Evolutionary conservation across 129 eudicot species (phyloP).

Genomic region (Mikania micrantha): DNA sequence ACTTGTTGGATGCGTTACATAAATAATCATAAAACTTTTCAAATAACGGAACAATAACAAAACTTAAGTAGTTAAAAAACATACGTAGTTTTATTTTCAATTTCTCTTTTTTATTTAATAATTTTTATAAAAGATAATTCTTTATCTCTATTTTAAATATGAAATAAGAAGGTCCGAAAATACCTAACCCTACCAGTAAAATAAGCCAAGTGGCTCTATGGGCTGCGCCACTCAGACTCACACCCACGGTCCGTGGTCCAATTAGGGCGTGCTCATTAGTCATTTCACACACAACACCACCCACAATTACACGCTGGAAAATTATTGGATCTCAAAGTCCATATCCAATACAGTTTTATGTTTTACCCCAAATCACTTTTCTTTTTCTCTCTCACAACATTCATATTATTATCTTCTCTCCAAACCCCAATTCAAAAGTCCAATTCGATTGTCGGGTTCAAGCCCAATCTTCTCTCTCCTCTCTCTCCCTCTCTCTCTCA

Average conservation of each 20-base stretch:
- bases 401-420: constrained; percentile 1
- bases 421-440: constrained; percentile 34
- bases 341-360: constrained; percentile 40
- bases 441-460: constrained; percentile 34
- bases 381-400: neutral
- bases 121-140: no score
- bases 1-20: no score
- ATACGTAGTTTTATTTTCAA: no score
- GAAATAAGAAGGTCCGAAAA: neutral
- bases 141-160: no score
- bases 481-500: constrained; percentile 19
- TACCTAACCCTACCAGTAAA: neutral
- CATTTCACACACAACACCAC: constrained; percentile 1
- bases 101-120: no score
- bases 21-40: no score
- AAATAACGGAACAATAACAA: no score
- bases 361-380: constrained; percentile 9
- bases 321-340: constrained; percentile 53
- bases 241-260: constrained; percentile 11
- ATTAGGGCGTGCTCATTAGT: neutral
- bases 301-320: neutral
- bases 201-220: constrained; percentile 4
- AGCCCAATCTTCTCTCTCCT: constrained; percentile 40
- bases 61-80: no score
- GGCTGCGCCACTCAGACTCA: constrained; percentile 22